Evolutionary conservation across 2,329 filamentous ascomycete genomes (phyloP).

Genomic region (Aureobasidium vineae): DNA sequence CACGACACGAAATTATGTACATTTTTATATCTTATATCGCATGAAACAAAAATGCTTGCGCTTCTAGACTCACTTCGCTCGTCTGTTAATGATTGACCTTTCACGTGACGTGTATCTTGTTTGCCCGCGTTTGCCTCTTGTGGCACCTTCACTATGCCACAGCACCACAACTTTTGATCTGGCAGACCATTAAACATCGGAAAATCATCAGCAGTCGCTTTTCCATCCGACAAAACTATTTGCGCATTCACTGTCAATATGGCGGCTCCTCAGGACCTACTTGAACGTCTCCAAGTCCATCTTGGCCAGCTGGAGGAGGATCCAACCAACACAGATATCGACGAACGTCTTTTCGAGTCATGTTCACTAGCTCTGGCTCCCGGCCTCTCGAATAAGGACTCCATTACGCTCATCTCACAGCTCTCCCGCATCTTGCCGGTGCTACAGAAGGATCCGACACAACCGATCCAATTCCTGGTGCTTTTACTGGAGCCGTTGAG

Average conservation of each 20-base stretch:
- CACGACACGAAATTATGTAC: conserved; percentile 18
- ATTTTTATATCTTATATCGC: conserved; percentile 9
- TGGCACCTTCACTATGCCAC: background rate
- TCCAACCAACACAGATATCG: conserved; percentile 45
- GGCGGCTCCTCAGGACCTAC: conserved; percentile 17
- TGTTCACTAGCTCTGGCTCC: conserved; percentile 48
- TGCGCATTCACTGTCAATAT: background rate
- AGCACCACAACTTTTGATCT: background rate
- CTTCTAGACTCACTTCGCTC: background rate
- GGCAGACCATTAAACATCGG: background rate
- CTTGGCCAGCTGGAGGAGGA: conserved; percentile 47
- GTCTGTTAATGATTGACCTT: background rate
- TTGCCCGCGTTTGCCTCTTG: conserved; percentile 13
- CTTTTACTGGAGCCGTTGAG: conserved; percentile 51
- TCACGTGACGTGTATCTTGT: conserved; percentile 8
- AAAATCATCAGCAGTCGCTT: background rate
- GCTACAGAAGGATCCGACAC: conserved; percentile 58
- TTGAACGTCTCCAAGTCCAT: conserved; percentile 41
- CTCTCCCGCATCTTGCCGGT: conserved; percentile 53
- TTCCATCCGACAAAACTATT: background rate
- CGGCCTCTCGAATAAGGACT: conserved; percentile 38
- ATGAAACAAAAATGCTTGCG: conserved; percentile 12
- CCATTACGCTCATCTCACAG: conserved; percentile 43
- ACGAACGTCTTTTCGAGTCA: conserved; percentile 52
- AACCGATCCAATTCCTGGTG: conserved; percentile 53